Conservation (phyloP, 208 protist species). For the Crithidia mellificae region DNA sequence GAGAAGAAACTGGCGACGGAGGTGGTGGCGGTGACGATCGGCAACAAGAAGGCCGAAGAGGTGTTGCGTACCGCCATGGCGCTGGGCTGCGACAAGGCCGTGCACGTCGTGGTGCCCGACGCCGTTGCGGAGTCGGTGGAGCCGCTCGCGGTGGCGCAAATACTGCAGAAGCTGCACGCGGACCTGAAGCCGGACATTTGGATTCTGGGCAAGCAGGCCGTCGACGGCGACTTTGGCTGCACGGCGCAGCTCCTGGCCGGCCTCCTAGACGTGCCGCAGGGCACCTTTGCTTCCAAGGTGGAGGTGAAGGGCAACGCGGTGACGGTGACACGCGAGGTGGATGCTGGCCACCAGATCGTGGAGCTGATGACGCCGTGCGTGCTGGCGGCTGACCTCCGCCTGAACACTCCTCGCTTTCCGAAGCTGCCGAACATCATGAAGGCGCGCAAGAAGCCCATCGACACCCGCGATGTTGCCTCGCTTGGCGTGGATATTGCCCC, state of each 20-base stretch:
- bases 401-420: slow-evolving; percentile 96
- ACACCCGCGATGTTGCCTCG: slow-evolving; percentile 64
- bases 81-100: slow-evolving; percentile 94
- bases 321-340: slow-evolving; percentile 94
- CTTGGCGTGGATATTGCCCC: slow-evolving; percentile 89
- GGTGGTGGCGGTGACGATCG: slow-evolving; percentile 94
- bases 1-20: slow-evolving; percentile 91
- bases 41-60: slow-evolving; percentile 88
- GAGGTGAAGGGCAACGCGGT: slow-evolving; percentile 71
- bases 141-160: slow-evolving; percentile 91
- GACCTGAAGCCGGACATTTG: slow-evolving; percentile 88
- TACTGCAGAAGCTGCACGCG: slow-evolving; percentile 90
- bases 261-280: slow-evolving; percentile 94
- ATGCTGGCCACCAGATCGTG: slow-evolving; percentile 93
- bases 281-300: slow-evolving; percentile 93
- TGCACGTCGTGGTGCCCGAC: slow-evolving; percentile 90
- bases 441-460: slow-evolving; percentile 95
- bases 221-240: slow-evolving; percentile 95
- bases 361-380: slow-evolving; percentile 86
- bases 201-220: slow-evolving; percentile 96
- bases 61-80: slow-evolving; percentile 93
- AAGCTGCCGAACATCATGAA: slow-evolving; percentile 98
- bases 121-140: slow-evolving; percentile 73
- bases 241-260: slow-evolving; percentile 95
- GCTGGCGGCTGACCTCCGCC: slow-evolving; percentile 85